Evolutionary conservation across 78 protist genomes (phyloP).

Genomic region (Cavenderia fasciculata): DNA sequence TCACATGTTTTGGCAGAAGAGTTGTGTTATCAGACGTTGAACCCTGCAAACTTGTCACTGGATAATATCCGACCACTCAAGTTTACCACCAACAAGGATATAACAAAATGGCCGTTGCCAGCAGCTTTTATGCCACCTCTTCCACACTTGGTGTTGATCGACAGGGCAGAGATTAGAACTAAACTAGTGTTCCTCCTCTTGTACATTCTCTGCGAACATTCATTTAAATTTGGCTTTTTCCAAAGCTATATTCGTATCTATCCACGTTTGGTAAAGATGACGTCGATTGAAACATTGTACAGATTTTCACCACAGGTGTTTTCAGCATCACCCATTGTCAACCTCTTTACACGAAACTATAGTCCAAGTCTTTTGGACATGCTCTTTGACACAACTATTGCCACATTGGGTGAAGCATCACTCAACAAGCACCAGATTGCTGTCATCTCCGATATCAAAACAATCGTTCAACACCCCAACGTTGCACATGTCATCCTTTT

Average conservation of each 20-base stretch:
- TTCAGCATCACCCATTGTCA: conserved; percentile 10
- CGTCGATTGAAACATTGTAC: conserved; percentile 4
- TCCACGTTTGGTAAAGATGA: background rate
- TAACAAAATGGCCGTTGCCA: background rate
- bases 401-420: background rate
- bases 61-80: background rate
- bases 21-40: conserved; percentile 32
- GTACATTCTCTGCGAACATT: conserved; percentile 39
- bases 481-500: conserved; percentile 9
- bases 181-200: conserved; percentile 15
- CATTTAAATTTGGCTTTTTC: conserved; percentile 57
- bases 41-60: background rate
- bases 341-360: background rate
- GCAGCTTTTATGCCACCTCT: conserved; percentile 43
- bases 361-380: conserved; percentile 21
- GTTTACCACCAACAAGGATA: conserved; percentile 5
- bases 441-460: conserved; percentile 27
- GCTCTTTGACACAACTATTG: conserved; percentile 5
- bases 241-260: conserved; percentile 30
- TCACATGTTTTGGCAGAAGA: conserved; percentile 61
- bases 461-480: conserved; percentile 2
- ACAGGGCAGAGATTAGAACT: background rate
- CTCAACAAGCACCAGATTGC: conserved; percentile 31
- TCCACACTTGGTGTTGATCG: background rate
- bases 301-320: conserved; percentile 67